Percentiles rank a stretch among this genome's conserved stretches.
These are phyloP conservation scores for Capsicum rhomboideum DNA, from an alignment of 257 asterid genomes.

Conservation along the genomic window DNA sequence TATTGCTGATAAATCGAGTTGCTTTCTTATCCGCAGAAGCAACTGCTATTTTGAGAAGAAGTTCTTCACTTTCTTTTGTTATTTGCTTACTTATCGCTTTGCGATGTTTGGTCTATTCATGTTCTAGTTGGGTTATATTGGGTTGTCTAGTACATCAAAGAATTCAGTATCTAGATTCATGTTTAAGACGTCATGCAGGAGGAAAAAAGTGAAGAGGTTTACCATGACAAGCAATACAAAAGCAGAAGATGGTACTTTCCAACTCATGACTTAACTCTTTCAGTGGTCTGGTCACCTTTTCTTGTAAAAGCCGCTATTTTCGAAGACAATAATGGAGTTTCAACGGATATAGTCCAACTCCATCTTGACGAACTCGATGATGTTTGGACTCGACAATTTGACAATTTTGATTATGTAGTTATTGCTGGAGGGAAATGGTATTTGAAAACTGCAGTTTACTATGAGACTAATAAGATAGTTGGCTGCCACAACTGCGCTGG, in stretches of 20 bases:
- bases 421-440: conserved; percentile 76
- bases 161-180: neutral
- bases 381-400: conserved; percentile 48
- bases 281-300: conserved; percentile 75
- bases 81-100: neutral
- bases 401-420: conserved; percentile 39
- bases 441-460: conserved; percentile 50
- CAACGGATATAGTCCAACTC: conserved; percentile 49
- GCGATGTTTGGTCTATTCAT: neutral
- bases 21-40: neutral
- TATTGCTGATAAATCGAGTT: neutral
- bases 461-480: conserved; percentile 27
- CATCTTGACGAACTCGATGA: conserved; percentile 59
- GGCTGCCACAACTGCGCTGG: conserved; percentile 63
- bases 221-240: conserved; percentile 54
- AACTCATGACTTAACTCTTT: conserved; percentile 41
- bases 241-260: conserved; percentile 69
- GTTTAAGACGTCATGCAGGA: conserved; percentile 28
- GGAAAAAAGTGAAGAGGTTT: conserved; percentile 51
- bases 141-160: neutral
- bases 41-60: neutral
- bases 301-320: conserved; percentile 53
- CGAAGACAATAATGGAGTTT: conserved; percentile 56
- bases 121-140: neutral
- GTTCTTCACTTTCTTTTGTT: neutral